These are phyloP conservation scores for Ophiostoma angusticollis DNA, from an alignment of 2,329 filamentous ascomycete species.

Conservation along the genomic window DNA sequence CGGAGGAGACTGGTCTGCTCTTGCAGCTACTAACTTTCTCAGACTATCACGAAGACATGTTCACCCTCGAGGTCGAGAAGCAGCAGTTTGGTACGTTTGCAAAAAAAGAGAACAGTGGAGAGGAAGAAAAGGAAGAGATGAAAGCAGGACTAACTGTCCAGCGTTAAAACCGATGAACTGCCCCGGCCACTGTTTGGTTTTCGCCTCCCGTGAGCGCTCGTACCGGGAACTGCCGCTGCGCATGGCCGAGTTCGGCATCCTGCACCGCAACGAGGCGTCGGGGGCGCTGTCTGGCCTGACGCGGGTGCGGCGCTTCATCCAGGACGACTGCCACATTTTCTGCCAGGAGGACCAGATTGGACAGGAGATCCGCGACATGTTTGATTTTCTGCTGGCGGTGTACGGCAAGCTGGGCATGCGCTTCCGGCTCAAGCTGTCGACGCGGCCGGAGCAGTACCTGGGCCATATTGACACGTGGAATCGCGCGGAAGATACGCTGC, in stretches of 20 bases:
- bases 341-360: conserved; percentile 67
- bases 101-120: neutral
- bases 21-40: conserved; percentile 5
- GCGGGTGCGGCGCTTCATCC: conserved; percentile 74
- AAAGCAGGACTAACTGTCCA: no score
- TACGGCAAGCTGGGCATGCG: conserved; percentile 70
- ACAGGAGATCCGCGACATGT: conserved; percentile 66
- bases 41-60: conserved; percentile 88
- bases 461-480: conserved; percentile 83
- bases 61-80: conserved; percentile 64
- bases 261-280: conserved; percentile 79
- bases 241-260: conserved; percentile 74
- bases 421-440: conserved; percentile 92
- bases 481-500: conserved; percentile 69
- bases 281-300: conserved; percentile 72
- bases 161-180: conserved; percentile 69
- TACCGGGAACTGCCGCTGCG: conserved; percentile 73
- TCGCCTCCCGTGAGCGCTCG: conserved; percentile 57
- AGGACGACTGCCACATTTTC: conserved; percentile 77
- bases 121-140: no score
- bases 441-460: conserved; percentile 75
- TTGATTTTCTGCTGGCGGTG: conserved; percentile 73
- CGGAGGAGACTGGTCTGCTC: no score
- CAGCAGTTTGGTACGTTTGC: conserved; percentile 26
- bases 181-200: conserved; percentile 76